These are phyloP conservation scores for Oryza rufipogon DNA, from an alignment of 176 grass and related monocot species.

Conservation along the genomic window DNA sequence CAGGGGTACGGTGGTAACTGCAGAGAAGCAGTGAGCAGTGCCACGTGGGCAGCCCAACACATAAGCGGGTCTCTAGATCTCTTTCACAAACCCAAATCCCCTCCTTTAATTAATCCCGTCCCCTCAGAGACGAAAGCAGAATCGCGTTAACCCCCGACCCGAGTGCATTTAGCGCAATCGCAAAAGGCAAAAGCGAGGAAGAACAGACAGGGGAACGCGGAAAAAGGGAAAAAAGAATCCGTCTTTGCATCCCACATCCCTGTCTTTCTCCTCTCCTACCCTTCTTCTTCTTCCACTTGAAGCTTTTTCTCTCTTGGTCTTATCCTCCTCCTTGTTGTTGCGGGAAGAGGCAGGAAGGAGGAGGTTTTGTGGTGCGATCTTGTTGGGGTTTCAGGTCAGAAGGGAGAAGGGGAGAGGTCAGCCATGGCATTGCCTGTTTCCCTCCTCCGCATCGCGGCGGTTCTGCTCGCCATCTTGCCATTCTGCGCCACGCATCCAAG, in stretches of 20 bases:
- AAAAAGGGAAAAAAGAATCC: not conserved
- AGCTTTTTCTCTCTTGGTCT: constrained; percentile 23
- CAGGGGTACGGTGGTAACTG: too few relatives aligned
- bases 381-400: constrained; percentile 12
- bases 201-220: not conserved
- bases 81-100: constrained; percentile 32
- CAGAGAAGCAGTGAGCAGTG: not conserved
- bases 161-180: not conserved
- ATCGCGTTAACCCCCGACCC: constrained; percentile 5
- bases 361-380: constrained; percentile 13
- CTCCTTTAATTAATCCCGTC: constrained; percentile 2
- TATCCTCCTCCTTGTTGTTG: not conserved
- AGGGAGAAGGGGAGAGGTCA: too few relatives aligned
- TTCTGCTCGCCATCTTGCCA: constrained; percentile 52
- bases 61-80: not conserved
- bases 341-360: not conserved
- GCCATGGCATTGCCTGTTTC: constrained; percentile 61
- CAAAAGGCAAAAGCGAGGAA: not conserved
- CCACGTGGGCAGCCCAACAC: not conserved
- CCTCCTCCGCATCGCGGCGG: constrained; percentile 36
- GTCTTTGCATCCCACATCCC: not conserved
- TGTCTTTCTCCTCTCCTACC: constrained; percentile 31
- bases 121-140: not conserved
- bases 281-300: constrained; percentile 1
- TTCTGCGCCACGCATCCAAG: constrained; percentile 40